These are phyloP conservation scores for Boletus bicolor DNA, from an alignment of 768 basidiomycete species.

Conservation along the genomic window DNA sequence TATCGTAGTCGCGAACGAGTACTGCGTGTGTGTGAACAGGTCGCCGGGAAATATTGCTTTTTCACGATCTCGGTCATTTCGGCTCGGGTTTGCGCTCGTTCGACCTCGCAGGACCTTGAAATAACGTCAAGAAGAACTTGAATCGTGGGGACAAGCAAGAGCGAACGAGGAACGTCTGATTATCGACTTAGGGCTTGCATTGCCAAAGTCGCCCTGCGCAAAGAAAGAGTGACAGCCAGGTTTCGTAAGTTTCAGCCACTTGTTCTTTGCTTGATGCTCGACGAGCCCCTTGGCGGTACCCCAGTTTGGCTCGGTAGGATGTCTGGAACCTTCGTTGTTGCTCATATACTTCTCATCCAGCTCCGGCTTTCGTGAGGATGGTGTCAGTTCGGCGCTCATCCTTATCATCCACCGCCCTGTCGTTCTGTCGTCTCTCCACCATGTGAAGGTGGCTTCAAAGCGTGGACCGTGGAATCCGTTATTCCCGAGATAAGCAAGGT, in stretches of 20 bases:
- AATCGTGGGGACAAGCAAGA: background rate
- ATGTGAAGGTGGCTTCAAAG: background rate
- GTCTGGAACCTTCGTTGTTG: background rate
- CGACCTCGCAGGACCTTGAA: background rate
- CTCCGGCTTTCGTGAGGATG: background rate
- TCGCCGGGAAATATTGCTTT: no score
- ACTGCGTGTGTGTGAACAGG: no score
- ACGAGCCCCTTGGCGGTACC: background rate
- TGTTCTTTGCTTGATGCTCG: background rate
- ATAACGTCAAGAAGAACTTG: background rate
- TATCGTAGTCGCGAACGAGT: no score
- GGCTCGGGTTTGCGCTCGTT: background rate
- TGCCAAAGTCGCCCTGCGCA: no score
- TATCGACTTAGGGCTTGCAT: no score
- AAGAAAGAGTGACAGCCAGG: no score
- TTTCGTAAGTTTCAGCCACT: background rate
- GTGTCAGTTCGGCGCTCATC: background rate
- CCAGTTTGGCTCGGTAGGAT: background rate
- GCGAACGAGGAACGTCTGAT: background rate
- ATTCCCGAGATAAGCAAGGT: constrained; percentile 14
- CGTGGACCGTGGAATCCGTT: background rate
- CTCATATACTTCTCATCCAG: no score
- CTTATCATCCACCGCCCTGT: background rate
- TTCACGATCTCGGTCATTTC: background rate
- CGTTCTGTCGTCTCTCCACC: background rate